phyloP scores from a whole-genome alignment of 192 early-diverging fungal species.

The Coemansia sp. region DNA sequence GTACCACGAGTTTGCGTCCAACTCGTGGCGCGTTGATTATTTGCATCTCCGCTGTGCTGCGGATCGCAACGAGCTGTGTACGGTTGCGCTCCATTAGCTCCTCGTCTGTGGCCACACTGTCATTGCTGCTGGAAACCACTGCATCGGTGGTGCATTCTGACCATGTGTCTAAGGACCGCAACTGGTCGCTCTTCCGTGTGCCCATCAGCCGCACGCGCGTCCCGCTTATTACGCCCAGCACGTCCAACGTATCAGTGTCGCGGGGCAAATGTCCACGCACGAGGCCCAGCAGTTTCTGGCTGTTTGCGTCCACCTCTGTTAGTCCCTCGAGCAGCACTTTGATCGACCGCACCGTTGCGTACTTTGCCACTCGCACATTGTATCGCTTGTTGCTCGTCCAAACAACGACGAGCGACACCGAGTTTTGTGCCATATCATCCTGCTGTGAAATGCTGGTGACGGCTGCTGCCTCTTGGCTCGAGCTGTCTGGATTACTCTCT shows the following conservation, averaged over 20 bases:
- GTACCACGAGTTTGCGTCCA: conserved; percentile 65
- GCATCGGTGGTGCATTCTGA: no score
- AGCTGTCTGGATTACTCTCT: no score
- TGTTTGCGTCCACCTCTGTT: conserved; percentile 62
- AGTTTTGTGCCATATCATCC: conserved; percentile 46
- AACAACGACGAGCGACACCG: conserved; percentile 26
- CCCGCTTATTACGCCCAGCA: conserved; percentile 22
- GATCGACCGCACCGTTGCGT: conserved; percentile 44
- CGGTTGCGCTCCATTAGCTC: conserved; percentile 8
- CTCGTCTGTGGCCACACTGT: no score
- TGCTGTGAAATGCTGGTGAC: neutral
- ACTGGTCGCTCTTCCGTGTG: conserved; percentile 25
- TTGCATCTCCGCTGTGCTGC: conserved; percentile 14
- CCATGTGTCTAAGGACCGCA: conserved; percentile 11
- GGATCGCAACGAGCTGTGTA: conserved; percentile 10
- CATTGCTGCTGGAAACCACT: no score
- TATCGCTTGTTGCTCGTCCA: conserved; percentile 41
- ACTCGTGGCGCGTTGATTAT: conserved; percentile 37
- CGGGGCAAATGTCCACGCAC: conserved; percentile 65
- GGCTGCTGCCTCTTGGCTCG: no score
- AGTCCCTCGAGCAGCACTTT: conserved; percentile 57
- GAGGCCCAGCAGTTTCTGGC: conserved; percentile 73
- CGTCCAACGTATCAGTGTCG: conserved; percentile 32
- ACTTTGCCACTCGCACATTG: conserved; percentile 31
- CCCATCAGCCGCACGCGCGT: conserved; percentile 41